Conservation (phyloP, 495 filamentous ascomycete species). For the Penicillium subrubescens region DNA sequence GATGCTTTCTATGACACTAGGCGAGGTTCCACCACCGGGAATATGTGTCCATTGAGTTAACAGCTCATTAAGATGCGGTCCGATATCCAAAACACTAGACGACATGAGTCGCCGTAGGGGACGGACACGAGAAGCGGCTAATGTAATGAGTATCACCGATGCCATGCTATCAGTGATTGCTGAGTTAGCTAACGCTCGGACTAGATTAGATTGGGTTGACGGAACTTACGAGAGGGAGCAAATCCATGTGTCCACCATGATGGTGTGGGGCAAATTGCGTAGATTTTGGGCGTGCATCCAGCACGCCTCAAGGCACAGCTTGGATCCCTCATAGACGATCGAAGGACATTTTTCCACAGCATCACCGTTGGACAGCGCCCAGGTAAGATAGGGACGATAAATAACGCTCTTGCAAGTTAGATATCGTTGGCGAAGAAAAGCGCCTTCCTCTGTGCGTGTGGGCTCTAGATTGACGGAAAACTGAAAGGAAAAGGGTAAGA, state of each 20-base stretch:
- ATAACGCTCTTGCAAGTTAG: slow-evolving; percentile 50
- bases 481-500: slow-evolving; percentile 40
- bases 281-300: slow-evolving; percentile 45
- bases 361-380: slow-evolving; percentile 39
- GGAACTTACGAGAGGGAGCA: slow-evolving; percentile 48
- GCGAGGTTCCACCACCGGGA: slow-evolving; percentile 18
- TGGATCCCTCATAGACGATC: slow-evolving; percentile 36
- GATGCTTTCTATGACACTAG: slow-evolving; percentile 30
- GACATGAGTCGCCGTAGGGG: slow-evolving; percentile 16
- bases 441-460: slow-evolving; percentile 32
- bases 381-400: slow-evolving; percentile 48
- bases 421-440: slow-evolving; percentile 48
- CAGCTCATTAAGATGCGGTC: slow-evolving; percentile 18
- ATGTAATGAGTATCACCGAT: slow-evolving; percentile 23
- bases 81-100: slow-evolving; percentile 17
- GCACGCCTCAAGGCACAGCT: slow-evolving; percentile 43
- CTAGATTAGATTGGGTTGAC: background rate
- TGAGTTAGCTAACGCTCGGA: background rate
- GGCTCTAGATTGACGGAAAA: slow-evolving; percentile 33
- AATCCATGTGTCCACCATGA: slow-evolving; percentile 52
- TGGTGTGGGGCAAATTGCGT: slow-evolving; percentile 39
- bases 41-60: slow-evolving; percentile 24
- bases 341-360: slow-evolving; percentile 9
- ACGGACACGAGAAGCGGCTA: slow-evolving; percentile 21
- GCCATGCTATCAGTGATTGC: slow-evolving; percentile 20